These are phyloP conservation scores for Aureobasidium sp. DNA, from an alignment of 2,329 filamentous ascomycete genomes.

Conservation along the genomic window DNA sequence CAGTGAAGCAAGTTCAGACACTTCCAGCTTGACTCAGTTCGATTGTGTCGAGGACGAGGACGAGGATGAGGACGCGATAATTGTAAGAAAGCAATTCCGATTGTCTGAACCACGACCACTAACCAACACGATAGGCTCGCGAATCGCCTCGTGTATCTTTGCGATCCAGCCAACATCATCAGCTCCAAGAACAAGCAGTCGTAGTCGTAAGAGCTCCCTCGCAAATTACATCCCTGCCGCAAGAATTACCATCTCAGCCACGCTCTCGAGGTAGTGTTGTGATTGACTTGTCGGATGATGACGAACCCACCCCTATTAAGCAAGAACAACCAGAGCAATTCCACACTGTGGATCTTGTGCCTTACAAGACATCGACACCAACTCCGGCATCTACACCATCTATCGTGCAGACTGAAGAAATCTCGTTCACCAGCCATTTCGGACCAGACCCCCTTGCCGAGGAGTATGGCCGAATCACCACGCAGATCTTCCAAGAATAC, in stretches of 20 bases:
- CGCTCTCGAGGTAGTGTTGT: not conserved
- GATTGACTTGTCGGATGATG: not conserved
- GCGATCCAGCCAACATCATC: not conserved
- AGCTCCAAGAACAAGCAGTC: not conserved
- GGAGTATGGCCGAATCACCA: not conserved
- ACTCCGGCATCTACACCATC: not conserved
- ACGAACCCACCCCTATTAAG: not conserved
- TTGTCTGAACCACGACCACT: not conserved
- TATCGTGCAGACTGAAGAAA: not conserved
- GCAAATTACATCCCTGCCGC: too few relatives aligned
- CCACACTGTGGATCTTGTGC: not conserved
- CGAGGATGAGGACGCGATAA: not conserved
- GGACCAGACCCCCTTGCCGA: not conserved
- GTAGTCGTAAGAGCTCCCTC: too few relatives aligned
- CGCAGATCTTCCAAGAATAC: not conserved
- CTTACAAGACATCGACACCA: not conserved
- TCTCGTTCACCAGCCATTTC: not conserved
- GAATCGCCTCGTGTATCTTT: not conserved
- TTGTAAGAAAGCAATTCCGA: not conserved
- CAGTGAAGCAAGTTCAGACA: not conserved
- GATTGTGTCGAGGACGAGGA: not conserved
- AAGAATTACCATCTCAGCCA: not conserved
- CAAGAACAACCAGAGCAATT: not conserved
- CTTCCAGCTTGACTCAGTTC: not conserved
- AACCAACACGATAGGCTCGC: not conserved